phyloP scores from a whole-genome alignment of 1,284 basidiomycete species.

The Cronartium ribicola region DNA sequence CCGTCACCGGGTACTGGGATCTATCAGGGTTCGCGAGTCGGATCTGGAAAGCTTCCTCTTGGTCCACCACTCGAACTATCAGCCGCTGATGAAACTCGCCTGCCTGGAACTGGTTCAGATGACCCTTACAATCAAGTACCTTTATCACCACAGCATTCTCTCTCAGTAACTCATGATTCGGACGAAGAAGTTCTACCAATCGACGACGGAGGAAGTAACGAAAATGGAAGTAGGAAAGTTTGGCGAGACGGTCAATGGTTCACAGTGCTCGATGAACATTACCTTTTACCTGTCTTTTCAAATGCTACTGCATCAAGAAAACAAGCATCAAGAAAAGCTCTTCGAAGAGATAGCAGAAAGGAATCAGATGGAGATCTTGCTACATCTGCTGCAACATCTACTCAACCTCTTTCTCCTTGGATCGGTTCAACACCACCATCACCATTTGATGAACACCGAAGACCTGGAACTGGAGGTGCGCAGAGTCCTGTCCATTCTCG shows the following conservation, averaged over 20 bases:
- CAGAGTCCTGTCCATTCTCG: constrained; percentile 10
- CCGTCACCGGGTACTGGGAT: constrained; percentile 49
- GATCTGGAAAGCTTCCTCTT: constrained; percentile 45
- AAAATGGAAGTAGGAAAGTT: constrained; percentile 51
- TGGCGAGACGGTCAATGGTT: constrained; percentile 78
- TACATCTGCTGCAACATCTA: background rate
- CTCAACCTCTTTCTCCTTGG: background rate
- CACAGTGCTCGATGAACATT: constrained; percentile 88
- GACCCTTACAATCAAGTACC: constrained; percentile 30
- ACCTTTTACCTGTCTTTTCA: constrained; percentile 69
- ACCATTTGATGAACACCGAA: background rate
- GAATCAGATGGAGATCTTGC: constrained; percentile 3
- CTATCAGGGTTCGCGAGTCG: constrained; percentile 49
- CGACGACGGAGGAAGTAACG: constrained; percentile 6
- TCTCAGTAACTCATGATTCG: constrained; percentile 44
- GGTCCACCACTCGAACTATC: constrained; percentile 27
- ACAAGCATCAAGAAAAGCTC: constrained; percentile 51
- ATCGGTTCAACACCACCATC: background rate
- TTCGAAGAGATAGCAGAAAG: constrained; percentile 27
- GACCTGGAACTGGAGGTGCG: constrained; percentile 15
- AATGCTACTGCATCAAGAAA: constrained; percentile 52
- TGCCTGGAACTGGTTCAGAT: constrained; percentile 11
- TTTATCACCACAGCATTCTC: constrained; percentile 29
- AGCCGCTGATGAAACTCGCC: constrained; percentile 2
- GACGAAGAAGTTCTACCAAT: constrained; percentile 45